Base-by-base conservation (phyloP, 2,329 filamentous ascomycete species). In the Tetracladium maxilliforme region DNA sequence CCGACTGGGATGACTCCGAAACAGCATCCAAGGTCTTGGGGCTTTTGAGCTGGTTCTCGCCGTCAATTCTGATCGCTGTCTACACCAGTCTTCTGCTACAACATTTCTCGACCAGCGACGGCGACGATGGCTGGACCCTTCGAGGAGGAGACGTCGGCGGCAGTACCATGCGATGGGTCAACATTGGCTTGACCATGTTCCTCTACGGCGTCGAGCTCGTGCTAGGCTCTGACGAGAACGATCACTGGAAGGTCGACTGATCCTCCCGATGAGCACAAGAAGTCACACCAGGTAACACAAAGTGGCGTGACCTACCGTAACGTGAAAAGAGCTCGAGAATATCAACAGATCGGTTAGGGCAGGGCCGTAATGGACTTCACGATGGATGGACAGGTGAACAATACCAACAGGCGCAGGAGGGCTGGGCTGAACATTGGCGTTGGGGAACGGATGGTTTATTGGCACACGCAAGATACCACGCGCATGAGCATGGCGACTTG, bases 171-270 rank as follows among this genome's bases (percentile, higher is more conserved):
- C 68, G 86, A 27, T 95, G 90, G 90, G 68, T 90, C 38, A 98
- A 98, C 39, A 64, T 95, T 21, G 80, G 75, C 6, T 72, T 76
- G 24, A 94, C 86, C 1, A 92, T 95, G 78, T 66, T 67, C 6
- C 55, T 95, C 10, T 98, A 98, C 46, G 78, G 83, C 4, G 63
- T 95, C 21, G 90, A 98, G 52, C 57, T 95, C 27, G 87, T 86
- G 43, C 66, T 95, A 8, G 81, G 83, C 13, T 78, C 78, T 35
- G 78, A 81, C 28, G 81, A 92, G 42, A 67, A 81, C 24, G 81
- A 92, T 40, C 87, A 95, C 49, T 95, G 87, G 86, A 95, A 95
- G 58, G 77, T 75, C 13, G 87, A 94, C 49, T 93, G 62, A 79
- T 33, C 22, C 15, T 19, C 9, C 18, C n/a, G n/a, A n/a, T 12